Base-by-base conservation (phyloP, 2,329 filamentous ascomycete species). In the Hypoxylon rubiginosum region DNA sequence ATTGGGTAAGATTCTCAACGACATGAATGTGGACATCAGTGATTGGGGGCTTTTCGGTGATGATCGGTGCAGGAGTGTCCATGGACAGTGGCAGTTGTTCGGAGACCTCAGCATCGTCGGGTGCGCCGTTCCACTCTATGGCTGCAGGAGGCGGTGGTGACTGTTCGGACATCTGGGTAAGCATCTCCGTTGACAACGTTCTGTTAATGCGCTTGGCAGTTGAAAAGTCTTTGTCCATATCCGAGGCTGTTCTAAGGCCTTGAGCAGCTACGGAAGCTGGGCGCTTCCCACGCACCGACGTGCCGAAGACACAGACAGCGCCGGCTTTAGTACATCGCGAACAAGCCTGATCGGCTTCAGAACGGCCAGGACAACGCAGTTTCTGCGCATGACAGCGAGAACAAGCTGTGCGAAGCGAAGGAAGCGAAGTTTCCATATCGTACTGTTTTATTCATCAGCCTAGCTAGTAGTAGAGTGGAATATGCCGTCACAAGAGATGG, bases 261-360 rank as follows among this genome's bases (percentile, higher is more conserved):
- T 49, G 26, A 19, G 56, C 56, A 51, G 56, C 56, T 17, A 58
- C 56, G 30, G 45, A 17, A 30, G 45, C 56, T 34, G 56, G 56
- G 19, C 56, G 56, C 19, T 49, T 58, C 30, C 56, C 56, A 11
- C 56, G 56, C 10, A 58, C 56, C 26, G 56, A 58, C 26, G 21
- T 28, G 6, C 45, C 56, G 32, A 58, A 58, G 11, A 58, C 30
- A 28, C 58, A 53, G 13, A 17, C 13, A 54, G 58, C 39, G 50
- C 51, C 43, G 48, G 58, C 50, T 39, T 59, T 41, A 46, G 46
- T 17, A 58, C 82, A 72, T 77, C 78, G 60, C 6, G 34, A 36
- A 15, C 34, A 36, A 36, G 34, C 34, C 34, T 7, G 34, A 10
- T 10, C 34, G 34, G 6, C 11, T 3, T 36, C 34, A 3, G 34